phyloP scores from a whole-genome alignment of 257 asterid species.

The Ophiorrhiza pumila region DNA sequence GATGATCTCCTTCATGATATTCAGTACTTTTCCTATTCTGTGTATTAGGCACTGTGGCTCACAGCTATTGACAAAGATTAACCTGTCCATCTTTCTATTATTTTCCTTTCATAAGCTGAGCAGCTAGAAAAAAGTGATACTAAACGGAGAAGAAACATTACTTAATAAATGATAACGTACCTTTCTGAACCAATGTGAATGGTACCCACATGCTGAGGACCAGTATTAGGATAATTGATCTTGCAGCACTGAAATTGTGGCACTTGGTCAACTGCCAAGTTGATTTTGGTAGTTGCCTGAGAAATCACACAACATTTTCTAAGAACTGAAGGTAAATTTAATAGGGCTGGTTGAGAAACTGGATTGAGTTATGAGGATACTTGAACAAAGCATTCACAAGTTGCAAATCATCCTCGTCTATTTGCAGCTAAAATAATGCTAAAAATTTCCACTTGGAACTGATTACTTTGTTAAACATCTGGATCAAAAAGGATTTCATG shows the following conservation, averaged over 20 bases:
- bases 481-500: not conserved
- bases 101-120: not conserved
- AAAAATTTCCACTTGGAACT: not conserved
- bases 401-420: not conserved
- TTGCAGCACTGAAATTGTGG: slow-evolving; percentile 82
- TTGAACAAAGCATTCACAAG: not conserved
- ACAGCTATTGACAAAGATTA: not conserved
- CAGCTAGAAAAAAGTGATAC: not conserved
- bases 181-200: slow-evolving; percentile 92
- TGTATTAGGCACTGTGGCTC: not conserved
- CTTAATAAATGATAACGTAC: slow-evolving; percentile 31
- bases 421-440: not conserved
- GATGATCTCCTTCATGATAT: not conserved
- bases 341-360: not conserved
- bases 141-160: not conserved
- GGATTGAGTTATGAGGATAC: not conserved
- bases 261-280: slow-evolving; percentile 73
- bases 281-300: slow-evolving; percentile 94
- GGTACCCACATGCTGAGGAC: slow-evolving; percentile 95
- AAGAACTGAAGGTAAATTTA: slow-evolving; percentile 16
- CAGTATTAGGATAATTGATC: slow-evolving; percentile 52
- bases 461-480: not conserved
- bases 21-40: not conserved
- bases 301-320: slow-evolving; percentile 24
- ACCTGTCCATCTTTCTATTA: not conserved